phyloP scores from a whole-genome alignment of 371 early-diverging fungal genomes.

The Mucor plumbeus region DNA sequence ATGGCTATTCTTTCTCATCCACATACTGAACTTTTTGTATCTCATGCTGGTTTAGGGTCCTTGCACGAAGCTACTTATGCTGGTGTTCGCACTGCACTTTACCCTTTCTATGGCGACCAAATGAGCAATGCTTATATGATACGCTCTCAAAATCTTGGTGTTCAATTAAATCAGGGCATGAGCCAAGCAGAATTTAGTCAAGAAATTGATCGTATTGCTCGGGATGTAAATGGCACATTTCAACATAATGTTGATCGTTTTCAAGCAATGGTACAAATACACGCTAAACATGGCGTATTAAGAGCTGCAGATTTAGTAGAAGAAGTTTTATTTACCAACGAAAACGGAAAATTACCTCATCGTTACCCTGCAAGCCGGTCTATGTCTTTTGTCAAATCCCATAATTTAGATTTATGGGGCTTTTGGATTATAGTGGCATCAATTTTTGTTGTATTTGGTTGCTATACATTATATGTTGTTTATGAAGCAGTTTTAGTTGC shows the following conservation, averaged over 20 bases:
- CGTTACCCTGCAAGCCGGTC: conserved; percentile 22
- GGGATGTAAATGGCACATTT: conserved; percentile 14
- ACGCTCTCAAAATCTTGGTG: conserved; percentile 11
- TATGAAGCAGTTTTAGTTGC: neutral
- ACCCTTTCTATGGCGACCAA: conserved; percentile 54
- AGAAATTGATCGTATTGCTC: conserved; percentile 2
- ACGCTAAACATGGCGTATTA: conserved; percentile 12
- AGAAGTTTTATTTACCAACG: conserved; percentile 25
- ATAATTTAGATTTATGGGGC: conserved; percentile 34
- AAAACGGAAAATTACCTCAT: conserved; percentile 26
- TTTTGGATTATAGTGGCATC: neutral
- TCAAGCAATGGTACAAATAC: conserved; percentile 29
- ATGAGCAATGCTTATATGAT: conserved; percentile 7
- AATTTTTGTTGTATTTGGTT: neutral
- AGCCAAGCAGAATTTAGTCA: conserved; percentile 4
- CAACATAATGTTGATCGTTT: conserved; percentile 19
- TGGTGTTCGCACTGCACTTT: conserved; percentile 35
- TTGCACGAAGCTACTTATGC: conserved; percentile 39
- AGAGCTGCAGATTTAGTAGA: conserved; percentile 36
- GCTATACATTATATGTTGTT: neutral
- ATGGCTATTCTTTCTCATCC: conserved; percentile 41
- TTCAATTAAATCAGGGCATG: conserved; percentile 3
- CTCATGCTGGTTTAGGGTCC: conserved; percentile 46
- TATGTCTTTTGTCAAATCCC: conserved; percentile 32
- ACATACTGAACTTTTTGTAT: conserved; percentile 34